These are phyloP conservation scores for Tuber borchii DNA, from an alignment of 495 filamentous ascomycete genomes.

Conservation along the genomic window DNA sequence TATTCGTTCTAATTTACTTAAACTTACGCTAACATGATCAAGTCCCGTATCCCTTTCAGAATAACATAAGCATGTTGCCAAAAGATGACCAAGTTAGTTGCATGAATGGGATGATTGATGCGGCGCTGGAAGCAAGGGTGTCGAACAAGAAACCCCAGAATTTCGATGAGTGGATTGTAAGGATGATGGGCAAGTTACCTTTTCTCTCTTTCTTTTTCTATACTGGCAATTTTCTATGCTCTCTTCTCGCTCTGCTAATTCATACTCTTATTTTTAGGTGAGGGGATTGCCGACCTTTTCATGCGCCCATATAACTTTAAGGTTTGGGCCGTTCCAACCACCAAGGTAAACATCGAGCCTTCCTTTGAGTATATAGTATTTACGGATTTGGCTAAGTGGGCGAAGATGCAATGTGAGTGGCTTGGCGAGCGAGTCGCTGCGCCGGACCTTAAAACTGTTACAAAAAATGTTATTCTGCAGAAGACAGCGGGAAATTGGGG, in stretches of 20 bases:
- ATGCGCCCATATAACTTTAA: conserved; percentile 99
- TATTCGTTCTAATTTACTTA: background rate
- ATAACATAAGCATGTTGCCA: conserved; percentile 98
- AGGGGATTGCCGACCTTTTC: conserved; percentile 87
- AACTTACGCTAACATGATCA: conserved; percentile 14
- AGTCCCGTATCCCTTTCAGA: conserved; percentile 98
- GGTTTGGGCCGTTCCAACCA: conserved; percentile 98
- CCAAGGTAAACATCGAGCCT: conserved; percentile 60
- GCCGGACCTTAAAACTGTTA: conserved; percentile 91
- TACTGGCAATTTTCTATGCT: background rate
- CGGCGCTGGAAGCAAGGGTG: conserved; percentile 76
- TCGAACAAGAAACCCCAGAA: conserved; percentile 83
- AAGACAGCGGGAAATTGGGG: conserved; percentile 98
- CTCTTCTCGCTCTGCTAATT: background rate
- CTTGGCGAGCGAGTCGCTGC: conserved; percentile 97
- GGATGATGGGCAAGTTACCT: conserved; percentile 64
- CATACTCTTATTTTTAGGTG: conserved; percentile 15
- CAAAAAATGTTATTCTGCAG: conserved; percentile 88
- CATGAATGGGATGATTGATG: conserved; percentile 96
- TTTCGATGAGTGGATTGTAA: conserved; percentile 98
- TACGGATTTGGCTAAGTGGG: conserved; percentile 16
- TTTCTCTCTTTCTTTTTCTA: background rate
- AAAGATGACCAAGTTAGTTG: conserved; percentile 95
- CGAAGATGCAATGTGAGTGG: conserved; percentile 98
- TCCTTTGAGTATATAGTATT: background rate